Percentiles rank a stretch among this genome's conserved stretches.
Conservation (phyloP, 805 yeast genomes). For the Blastobotrys americana region DNA sequence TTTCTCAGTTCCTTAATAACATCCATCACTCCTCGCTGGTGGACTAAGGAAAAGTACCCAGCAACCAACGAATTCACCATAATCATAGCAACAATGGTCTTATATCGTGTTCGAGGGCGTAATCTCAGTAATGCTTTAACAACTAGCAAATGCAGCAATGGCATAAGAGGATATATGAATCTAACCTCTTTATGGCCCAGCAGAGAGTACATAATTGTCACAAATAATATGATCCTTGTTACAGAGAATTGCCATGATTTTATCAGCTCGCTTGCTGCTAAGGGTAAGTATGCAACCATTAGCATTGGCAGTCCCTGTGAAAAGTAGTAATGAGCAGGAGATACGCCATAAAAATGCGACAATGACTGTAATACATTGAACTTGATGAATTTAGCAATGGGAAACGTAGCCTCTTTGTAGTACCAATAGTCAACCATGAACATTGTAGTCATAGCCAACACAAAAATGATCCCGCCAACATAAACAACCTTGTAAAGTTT, state of each 20-base stretch:
- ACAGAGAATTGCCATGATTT: conserved; percentile 14
- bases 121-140: conserved; percentile 34
- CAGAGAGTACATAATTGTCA: conserved; percentile 50
- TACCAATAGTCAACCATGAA: conserved; percentile 49
- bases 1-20: conserved; percentile 49
- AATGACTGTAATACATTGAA: conserved; percentile 71
- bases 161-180: conserved; percentile 79
- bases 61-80: conserved; percentile 39
- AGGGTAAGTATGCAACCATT: conserved; percentile 58
- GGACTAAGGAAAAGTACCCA: conserved; percentile 51
- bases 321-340: conserved; percentile 80
- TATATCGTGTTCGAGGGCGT: conserved; percentile 3
- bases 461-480: conserved; percentile 21
- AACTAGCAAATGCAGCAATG: conserved; percentile 51
- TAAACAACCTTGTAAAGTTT: conserved; percentile 15
- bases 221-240: conserved; percentile 33
- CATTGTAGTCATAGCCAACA: conserved; percentile 34
- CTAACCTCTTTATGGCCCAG: conserved; percentile 87
- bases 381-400: conserved; percentile 60
- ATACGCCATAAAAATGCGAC: conserved; percentile 75
- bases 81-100: conserved; percentile 19
- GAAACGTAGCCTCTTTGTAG: conserved; percentile 48
- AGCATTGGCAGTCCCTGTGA: conserved; percentile 77
- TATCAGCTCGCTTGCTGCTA: conserved; percentile 41
- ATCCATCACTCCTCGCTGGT: conserved; percentile 81